phyloP scores from a whole-genome alignment of 768 basidiomycete genomes.

The Collybiopsis luxurians region DNA sequence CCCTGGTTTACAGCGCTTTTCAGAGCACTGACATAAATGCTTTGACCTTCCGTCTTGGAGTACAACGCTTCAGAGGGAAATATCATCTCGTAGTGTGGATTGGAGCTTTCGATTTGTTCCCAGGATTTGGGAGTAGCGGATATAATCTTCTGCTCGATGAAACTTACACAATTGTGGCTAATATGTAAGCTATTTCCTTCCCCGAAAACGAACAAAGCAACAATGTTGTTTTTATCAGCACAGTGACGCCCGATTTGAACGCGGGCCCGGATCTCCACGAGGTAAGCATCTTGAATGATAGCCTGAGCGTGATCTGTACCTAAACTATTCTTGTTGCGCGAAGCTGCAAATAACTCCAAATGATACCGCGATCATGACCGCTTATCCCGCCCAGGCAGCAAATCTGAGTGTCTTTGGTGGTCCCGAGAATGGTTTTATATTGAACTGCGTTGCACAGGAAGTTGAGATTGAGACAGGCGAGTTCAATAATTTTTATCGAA shows the following conservation, averaged over 20 bases:
- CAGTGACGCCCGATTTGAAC: background rate
- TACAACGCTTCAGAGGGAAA: background rate
- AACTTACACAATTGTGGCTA: background rate
- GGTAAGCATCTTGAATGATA: background rate
- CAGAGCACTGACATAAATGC: background rate
- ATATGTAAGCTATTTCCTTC: background rate
- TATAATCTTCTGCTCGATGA: background rate
- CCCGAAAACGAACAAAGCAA: too few species aligned
- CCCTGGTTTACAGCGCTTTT: background rate
- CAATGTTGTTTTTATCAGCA: background rate
- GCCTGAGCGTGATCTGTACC: too few species aligned
- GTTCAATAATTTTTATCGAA: background rate
- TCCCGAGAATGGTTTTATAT: background rate
- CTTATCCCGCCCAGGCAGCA: background rate
- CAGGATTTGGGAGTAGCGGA: background rate
- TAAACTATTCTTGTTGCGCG: background rate
- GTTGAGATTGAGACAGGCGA: constrained; percentile 1
- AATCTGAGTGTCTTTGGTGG: constrained; percentile 2
- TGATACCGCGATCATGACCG: constrained; percentile 1
- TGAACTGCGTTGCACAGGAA: constrained; percentile 1
- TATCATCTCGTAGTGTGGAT: background rate
- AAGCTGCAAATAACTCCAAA: background rate
- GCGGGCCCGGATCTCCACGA: constrained; percentile 4
- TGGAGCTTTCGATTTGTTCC: background rate
- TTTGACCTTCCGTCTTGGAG: background rate